These are phyloP conservation scores for Fomitopsis serialis DNA, from an alignment of 768 basidiomycete species.

Conservation along the genomic window DNA sequence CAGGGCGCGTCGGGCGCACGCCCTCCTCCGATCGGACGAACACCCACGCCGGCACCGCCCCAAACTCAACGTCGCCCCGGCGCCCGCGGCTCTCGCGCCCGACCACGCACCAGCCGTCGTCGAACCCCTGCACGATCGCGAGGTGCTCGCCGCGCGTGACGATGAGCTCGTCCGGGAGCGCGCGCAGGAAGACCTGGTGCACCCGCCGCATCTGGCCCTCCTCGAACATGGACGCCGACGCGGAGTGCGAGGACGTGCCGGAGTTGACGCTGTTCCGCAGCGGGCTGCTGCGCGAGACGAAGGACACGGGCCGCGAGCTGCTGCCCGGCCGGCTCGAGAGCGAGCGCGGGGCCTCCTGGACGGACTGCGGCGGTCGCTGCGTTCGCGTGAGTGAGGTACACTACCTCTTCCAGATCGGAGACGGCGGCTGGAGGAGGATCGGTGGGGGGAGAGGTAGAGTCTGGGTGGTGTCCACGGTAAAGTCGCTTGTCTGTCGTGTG, in stretches of 20 bases:
- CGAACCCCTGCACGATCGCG: constrained; percentile 59
- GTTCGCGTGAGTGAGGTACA: too few relatives aligned
- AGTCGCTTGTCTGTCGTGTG: constrained; percentile 1
- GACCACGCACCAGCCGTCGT: constrained; percentile 80
- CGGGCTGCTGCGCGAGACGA: constrained; percentile 18
- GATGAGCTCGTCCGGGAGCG: constrained; percentile 71
- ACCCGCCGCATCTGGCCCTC: constrained; percentile 40
- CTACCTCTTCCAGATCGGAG: background rate
- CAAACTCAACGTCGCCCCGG: constrained; percentile 50
- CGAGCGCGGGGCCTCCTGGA: constrained; percentile 13
- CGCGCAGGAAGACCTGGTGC: constrained; percentile 59
- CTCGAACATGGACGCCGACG: constrained; percentile 10
- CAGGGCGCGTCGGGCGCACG: constrained; percentile 58
- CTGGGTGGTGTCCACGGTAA: background rate
- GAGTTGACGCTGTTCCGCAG: constrained; percentile 10
- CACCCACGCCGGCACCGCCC: constrained; percentile 73
- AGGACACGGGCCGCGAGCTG: constrained; percentile 9
- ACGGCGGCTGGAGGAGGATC: background rate
- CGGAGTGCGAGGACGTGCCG: constrained; percentile 12
- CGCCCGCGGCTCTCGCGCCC: constrained; percentile 41
- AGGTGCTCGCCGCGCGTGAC: constrained; percentile 54
- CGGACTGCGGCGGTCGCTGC: constrained; percentile 2
- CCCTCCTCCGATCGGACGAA: constrained; percentile 63
- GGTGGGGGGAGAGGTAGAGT: background rate
- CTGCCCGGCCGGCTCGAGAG: constrained; percentile 4